Evolutionary conservation across 169 alveolate species (phyloP), one percentile per base, ranked within the genome.

Genomic region (Blepharisma undulans): DNA sequence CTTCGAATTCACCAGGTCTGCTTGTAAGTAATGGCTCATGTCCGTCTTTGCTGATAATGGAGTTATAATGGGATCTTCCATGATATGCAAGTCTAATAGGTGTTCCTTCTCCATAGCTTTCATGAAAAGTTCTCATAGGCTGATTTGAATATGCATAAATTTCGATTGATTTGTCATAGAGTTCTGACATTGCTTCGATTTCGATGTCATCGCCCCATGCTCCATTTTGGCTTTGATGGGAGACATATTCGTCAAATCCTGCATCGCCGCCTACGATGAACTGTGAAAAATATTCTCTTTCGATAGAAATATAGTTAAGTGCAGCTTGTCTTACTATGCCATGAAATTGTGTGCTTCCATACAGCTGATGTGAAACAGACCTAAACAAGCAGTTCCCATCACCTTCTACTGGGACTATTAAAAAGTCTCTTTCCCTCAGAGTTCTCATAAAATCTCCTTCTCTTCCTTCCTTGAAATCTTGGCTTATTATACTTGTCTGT

Each of bases 361-460:
- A 96, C 10, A 97, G 89, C 78, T 97, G 96, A 48, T 94, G 96
- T 16, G 96, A 92, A 2, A 97, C 92, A 4, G 97, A 80, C 27
- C 98, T 72, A 82, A 97, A 97, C 80, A 97, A 90, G 34, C 98
- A 97, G 87, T 97, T 97, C 0, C 98, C 98, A 93, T 97, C 98
- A 21, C 94, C 97, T 27, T 88, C 76, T 2, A 76, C 87, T 10
- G 85, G 85, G 48, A 88, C 21, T 34, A 88, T 48, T 36, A 25
- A 22, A 18, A 30, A 76, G 29, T 72, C 34, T 19, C 77, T 88
- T 76, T 76, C 87, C n/a, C 2, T 60, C 6, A 86, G n/a, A 30
- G 30, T 25, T 7, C 36, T 27, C 34, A n/a, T 22, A 33, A 86
- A 86, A 36, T 21, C 22, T 1, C 72, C 72, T 86, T 86, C 91